Conservation (phyloP, 2,329 filamentous ascomycete genomes). For the Pyrenochaeta sp. region DNA sequence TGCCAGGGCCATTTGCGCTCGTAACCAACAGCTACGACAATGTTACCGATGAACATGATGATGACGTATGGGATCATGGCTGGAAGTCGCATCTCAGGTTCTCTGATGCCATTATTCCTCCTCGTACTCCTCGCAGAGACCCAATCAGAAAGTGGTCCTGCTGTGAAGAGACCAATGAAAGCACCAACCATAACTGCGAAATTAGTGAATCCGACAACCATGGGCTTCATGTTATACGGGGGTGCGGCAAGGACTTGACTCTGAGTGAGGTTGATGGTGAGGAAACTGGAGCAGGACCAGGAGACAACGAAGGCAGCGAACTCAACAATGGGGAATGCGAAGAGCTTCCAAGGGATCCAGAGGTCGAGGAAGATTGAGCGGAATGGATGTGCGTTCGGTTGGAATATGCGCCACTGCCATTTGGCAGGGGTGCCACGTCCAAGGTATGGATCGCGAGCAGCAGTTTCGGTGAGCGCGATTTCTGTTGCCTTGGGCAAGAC, state of each 20-base stretch:
- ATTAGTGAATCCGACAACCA: constrained; percentile 63
- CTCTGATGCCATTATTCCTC: constrained; percentile 62
- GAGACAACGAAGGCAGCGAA: constrained; percentile 68
- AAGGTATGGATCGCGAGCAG: constrained; percentile 62
- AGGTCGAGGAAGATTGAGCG: constrained; percentile 61
- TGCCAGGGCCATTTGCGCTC: constrained; percentile 62
- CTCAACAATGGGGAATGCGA: constrained; percentile 68
- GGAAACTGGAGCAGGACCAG: constrained; percentile 65
- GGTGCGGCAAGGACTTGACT: constrained; percentile 62
- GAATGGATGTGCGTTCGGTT: constrained; percentile 56
- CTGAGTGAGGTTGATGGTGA: constrained; percentile 68
- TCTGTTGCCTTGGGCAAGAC: constrained; percentile 27
- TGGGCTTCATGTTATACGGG: constrained; percentile 61
- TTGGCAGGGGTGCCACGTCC: constrained; percentile 63
- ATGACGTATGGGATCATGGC: constrained; percentile 65
- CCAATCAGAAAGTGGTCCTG: constrained; percentile 65
- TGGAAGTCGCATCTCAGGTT: constrained; percentile 65
- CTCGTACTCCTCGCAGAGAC: constrained; percentile 61
- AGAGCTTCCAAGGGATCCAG: constrained; percentile 68
- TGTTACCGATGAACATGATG: constrained; percentile 65
- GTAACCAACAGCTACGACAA: constrained; percentile 63
- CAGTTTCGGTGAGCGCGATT: constrained; percentile 44
- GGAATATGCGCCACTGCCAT: constrained; percentile 63
- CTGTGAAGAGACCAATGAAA: constrained; percentile 62
- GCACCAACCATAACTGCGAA: constrained; percentile 64